Percentiles rank a stretch among this genome's conserved stretches.
Conservation (phyloP, 2,329 filamentous ascomycete genomes). For the Diaporthe citriasiana region DNA sequence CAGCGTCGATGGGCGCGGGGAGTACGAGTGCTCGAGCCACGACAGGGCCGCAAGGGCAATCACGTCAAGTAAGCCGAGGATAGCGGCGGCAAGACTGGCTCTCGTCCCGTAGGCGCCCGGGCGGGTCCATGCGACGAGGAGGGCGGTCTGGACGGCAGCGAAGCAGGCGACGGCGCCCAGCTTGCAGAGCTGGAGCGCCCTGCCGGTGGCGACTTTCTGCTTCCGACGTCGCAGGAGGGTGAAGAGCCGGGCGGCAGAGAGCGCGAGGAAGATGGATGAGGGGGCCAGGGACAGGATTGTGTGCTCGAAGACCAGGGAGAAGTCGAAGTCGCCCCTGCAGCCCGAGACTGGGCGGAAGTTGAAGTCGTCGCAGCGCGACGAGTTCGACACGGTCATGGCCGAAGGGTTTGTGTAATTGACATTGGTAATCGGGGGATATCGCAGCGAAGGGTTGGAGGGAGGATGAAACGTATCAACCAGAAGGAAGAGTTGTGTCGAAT, state of each 20-base stretch:
- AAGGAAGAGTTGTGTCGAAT: background rate
- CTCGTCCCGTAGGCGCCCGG: background rate
- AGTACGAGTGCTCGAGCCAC: constrained; percentile 60
- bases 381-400: background rate
- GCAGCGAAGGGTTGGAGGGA: background rate
- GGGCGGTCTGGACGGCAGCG: background rate
- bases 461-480: background rate
- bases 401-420: background rate
- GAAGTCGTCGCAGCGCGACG: constrained; percentile 1
- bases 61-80: constrained; percentile 41
- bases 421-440: background rate
- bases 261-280: background rate
- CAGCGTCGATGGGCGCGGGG: constrained; percentile 61
- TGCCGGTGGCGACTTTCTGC: background rate
- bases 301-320: constrained; percentile 28
- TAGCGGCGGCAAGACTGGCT: constrained; percentile 35
- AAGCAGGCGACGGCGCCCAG: constrained; percentile 10
- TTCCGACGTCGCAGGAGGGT: constrained; percentile 1
- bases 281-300: constrained; percentile 12
- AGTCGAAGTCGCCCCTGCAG: constrained; percentile 18
- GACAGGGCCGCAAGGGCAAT: constrained; percentile 55
- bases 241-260: background rate
- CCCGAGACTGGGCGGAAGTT: constrained; percentile 3
- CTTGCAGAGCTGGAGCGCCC: background rate
- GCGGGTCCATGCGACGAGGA: background rate